phyloP scores from a whole-genome alignment of 306 rosid genomes.

The Prunus padus region DNA sequence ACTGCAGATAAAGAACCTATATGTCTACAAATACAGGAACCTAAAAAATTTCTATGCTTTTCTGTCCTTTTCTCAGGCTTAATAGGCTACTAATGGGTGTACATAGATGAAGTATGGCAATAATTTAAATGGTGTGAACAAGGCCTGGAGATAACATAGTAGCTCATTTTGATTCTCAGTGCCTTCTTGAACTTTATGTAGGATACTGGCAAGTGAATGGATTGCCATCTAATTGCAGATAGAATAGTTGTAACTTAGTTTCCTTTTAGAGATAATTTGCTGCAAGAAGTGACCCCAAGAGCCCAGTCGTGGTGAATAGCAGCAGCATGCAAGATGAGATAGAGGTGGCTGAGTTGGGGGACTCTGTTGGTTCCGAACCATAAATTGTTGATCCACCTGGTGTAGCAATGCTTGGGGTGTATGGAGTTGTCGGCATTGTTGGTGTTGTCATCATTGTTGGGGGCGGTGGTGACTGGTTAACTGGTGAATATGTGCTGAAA shows the following conservation, averaged over 20 bases:
- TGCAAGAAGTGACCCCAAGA: conserved; percentile 41
- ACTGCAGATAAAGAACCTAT: conserved; percentile 40
- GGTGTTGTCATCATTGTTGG: conserved; percentile 12
- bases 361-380: conserved; percentile 67
- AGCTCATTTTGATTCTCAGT: conserved; percentile 34
- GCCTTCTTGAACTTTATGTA: conserved; percentile 35
- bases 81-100: conserved; percentile 43
- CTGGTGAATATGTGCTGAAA: conserved; percentile 47
- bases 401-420: conserved; percentile 40
- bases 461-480: conserved; percentile 24
- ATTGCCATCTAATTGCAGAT: conserved; percentile 46
- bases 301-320: conserved; percentile 40
- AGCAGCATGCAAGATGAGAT: conserved; percentile 33
- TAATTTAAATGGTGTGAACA: conserved; percentile 35
- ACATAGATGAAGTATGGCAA: conserved; percentile 34
- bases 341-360: conserved; percentile 59
- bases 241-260: conserved; percentile 32
- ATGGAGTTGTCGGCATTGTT: conserved; percentile 15
- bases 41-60: conserved; percentile 48
- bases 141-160: conserved; percentile 28
- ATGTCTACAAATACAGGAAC: conserved; percentile 45
- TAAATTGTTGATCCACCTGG: conserved; percentile 58
- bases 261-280: conserved; percentile 46
- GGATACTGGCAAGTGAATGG: conserved; percentile 43
- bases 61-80: conserved; percentile 34